These are phyloP conservation scores for Trichoderma sp. DNA, from an alignment of 2,329 filamentous ascomycete genomes.

Conservation along the genomic window DNA sequence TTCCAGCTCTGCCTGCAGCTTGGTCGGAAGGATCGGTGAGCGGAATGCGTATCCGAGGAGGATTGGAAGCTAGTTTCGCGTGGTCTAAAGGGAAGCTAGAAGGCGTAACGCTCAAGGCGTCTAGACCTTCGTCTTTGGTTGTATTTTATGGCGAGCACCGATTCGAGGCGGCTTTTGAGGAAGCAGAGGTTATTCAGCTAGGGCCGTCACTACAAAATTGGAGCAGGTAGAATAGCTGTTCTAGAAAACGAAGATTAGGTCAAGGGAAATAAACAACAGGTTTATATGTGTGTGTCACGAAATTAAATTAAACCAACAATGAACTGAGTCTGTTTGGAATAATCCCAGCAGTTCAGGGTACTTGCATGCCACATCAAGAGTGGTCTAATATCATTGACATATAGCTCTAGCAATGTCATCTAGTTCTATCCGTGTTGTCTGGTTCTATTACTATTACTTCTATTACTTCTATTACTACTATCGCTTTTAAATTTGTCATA, in stretches of 20 bases:
- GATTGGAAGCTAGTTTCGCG: slow-evolving; percentile 7
- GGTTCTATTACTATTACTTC: background rate
- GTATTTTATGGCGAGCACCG: slow-evolving; percentile 18
- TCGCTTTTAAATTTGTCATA: background rate
- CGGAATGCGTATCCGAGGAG: slow-evolving; percentile 13
- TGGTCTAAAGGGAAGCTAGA: slow-evolving; percentile 16
- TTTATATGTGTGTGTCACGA: background rate
- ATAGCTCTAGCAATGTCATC: no score
- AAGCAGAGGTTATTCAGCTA: slow-evolving; percentile 13
- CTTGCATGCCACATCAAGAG: no score
- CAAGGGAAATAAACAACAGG: background rate
- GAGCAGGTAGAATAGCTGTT: no score
- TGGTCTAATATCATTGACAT: no score
- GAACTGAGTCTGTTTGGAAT: no score
- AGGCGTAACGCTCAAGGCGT: slow-evolving; percentile 6
- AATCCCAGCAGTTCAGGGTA: no score
- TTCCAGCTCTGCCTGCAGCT: slow-evolving; percentile 20
- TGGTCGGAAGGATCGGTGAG: slow-evolving; percentile 19
- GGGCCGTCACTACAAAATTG: slow-evolving; percentile 10
- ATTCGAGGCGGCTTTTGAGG: slow-evolving; percentile 3
- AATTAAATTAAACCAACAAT: no score
- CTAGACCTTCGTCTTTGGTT: background rate
- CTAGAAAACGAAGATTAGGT: background rate
- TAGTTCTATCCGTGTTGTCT: no score
- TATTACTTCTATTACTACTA: background rate